Percentiles rank a stretch among this genome's conserved stretches.
Evolutionary conservation across 805 yeast species (phyloP).

Genomic region (Lipomyces mesembrius): DNA sequence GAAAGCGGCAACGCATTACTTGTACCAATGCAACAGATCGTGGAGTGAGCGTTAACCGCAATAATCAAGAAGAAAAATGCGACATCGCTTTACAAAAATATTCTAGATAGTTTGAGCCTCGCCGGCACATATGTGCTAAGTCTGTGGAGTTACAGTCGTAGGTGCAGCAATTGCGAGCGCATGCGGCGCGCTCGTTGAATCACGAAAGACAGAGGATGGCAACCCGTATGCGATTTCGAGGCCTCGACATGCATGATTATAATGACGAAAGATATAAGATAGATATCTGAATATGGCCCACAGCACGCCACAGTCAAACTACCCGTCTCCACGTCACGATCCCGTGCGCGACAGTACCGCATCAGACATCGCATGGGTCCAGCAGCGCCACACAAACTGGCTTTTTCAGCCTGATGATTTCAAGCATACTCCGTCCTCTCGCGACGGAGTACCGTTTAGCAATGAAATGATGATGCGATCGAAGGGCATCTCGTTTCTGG

Average conservation of each 20-base stretch:
- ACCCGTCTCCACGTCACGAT: neutral
- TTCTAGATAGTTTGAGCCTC: neutral
- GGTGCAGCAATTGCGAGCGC: neutral
- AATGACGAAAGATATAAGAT: neutral
- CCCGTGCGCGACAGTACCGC: neutral
- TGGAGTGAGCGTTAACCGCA: neutral
- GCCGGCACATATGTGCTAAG: neutral
- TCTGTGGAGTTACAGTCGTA: neutral
- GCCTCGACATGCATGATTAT: neutral
- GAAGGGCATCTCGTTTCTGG: conserved; percentile 56
- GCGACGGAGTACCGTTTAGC: conserved; percentile 46
- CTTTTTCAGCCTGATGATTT: conserved; percentile 31
- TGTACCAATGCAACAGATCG: neutral
- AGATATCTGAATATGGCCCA: neutral
- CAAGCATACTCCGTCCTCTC: conserved; percentile 46
- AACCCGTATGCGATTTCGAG: neutral
- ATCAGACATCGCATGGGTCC: conserved; percentile 4
- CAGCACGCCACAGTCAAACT: neutral
- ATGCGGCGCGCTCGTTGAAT: neutral
- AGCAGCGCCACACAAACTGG: conserved; percentile 34
- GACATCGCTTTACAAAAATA: neutral
- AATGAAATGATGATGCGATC: conserved; percentile 53
- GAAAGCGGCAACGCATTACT: neutral
- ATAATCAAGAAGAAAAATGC: too few species aligned
- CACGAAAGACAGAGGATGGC: neutral